Evolutionary conservation across 1,139 yeast species (phyloP).

Genomic region (Kodamaea alishanica): DNA sequence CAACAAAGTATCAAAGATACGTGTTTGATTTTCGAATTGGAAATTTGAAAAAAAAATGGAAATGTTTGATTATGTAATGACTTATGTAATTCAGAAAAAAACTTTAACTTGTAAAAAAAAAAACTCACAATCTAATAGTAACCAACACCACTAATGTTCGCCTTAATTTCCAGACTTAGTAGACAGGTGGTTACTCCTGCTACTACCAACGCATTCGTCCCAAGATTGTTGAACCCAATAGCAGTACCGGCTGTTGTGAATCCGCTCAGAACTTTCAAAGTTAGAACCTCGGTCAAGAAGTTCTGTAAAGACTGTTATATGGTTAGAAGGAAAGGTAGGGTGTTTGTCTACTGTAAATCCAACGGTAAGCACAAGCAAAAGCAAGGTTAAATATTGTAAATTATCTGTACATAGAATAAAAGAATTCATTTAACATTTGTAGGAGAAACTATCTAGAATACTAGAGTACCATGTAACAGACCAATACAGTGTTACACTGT

Average conservation of each 20-base stretch:
- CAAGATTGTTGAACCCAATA: slow-evolving; percentile 14
- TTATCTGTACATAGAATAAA: neutral
- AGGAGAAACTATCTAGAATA: neutral
- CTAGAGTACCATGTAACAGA: no score
- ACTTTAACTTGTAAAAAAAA: neutral
- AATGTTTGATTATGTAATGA: slow-evolving; percentile 1
- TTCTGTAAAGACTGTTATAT: slow-evolving; percentile 89
- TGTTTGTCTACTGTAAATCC: slow-evolving; percentile 86
- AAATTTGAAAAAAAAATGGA: neutral
- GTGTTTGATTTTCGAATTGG: slow-evolving; percentile 10
- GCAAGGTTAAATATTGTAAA: slow-evolving; percentile 57
- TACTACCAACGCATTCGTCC: slow-evolving; percentile 16
- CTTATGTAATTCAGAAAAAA: slow-evolving; percentile 1
- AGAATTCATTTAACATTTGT: neutral
- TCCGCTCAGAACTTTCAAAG: slow-evolving; percentile 28
- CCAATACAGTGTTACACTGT: no score
- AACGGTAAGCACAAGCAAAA: slow-evolving; percentile 96
- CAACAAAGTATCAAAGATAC: slow-evolving; percentile 5
- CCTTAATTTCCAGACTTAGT: slow-evolving; percentile 17
- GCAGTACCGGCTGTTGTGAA: slow-evolving; percentile 8
- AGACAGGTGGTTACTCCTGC: slow-evolving; percentile 15
- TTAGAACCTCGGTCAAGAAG: slow-evolving; percentile 79
- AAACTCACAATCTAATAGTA: neutral
- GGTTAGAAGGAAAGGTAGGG: slow-evolving; percentile 92
- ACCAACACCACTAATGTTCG: slow-evolving; percentile 14